Evolutionary conservation across 441 rosid species (phyloP).

Genomic region (Eutrema salsugineum): DNA sequence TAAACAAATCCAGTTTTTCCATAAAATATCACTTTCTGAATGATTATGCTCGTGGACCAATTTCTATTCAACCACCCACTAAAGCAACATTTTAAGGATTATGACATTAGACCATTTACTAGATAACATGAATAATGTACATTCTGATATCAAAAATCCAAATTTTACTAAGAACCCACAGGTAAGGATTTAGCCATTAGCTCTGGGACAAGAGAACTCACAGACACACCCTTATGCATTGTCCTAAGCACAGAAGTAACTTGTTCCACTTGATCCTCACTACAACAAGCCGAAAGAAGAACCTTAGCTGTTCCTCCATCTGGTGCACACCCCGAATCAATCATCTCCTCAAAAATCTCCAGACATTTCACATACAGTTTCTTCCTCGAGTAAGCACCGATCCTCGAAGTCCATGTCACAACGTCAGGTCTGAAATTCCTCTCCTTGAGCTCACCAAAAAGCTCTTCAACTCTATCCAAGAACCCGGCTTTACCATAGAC

Average conservation of each 20-base stretch:
- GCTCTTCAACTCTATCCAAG: conserved; percentile 61
- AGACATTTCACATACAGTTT: conserved; percentile 65
- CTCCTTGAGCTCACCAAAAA: conserved; percentile 43
- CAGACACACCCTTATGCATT: conserved; percentile 53
- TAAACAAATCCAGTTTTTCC: not conserved
- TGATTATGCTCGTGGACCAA: conserved; percentile 13
- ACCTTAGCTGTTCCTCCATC: conserved; percentile 93
- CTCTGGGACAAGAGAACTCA: conserved; percentile 25
- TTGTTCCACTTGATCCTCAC: conserved; percentile 73
- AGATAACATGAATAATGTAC: not conserved
- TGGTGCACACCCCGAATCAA: conserved; percentile 75
- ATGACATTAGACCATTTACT: conserved; percentile 20
- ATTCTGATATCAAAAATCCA: conserved; percentile 10
- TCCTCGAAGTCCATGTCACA: conserved; percentile 89
- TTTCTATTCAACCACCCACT: conserved; percentile 10
- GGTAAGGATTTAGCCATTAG: conserved; percentile 10
- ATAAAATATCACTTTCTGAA: conserved; percentile 13
- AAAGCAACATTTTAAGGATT: not conserved
- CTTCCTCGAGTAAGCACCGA: conserved; percentile 78
- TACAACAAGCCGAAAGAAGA: conserved; percentile 72
- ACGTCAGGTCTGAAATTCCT: conserved; percentile 62
- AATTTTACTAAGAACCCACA: conserved; percentile 3
- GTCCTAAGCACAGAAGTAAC: conserved; percentile 72
- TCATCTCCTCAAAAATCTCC: conserved; percentile 85
- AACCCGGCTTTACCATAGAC: conserved; percentile 76